phyloP scores from a whole-genome alignment of 169 alveolate species.

The Pseudocohnilembus persalinus region DNA sequence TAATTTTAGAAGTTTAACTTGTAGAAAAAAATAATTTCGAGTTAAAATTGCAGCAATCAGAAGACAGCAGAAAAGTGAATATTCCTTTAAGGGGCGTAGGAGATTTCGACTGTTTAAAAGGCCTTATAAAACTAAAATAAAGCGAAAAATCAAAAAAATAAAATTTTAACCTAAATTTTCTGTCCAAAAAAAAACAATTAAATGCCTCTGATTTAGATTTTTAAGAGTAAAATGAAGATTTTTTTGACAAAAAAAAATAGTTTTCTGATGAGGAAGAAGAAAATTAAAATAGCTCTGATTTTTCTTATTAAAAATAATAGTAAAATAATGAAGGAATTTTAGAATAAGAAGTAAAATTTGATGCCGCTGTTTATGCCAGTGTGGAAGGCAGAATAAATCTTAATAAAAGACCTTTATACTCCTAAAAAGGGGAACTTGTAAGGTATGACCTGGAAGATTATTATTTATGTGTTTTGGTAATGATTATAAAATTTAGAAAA shows the following conservation, averaged over 20 bases:
- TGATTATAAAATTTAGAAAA: neutral
- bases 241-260: too few relatives aligned
- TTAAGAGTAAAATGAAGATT: too few relatives aligned
- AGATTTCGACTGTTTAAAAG: conserved; percentile 34
- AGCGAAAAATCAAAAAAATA: conserved; percentile 22
- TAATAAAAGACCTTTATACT: conserved; percentile 31
- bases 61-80: neutral
- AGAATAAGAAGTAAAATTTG: conserved; percentile 20
- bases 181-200: too few relatives aligned
- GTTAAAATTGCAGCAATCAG: conserved; percentile 19
- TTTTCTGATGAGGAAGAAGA: too few relatives aligned
- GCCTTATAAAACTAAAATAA: conserved; percentile 27
- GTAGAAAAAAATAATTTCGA: conserved; percentile 10
- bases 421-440: conserved; percentile 27
- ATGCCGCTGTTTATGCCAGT: conserved; percentile 34
- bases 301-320: conserved; percentile 2
- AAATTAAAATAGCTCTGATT: too few relatives aligned
- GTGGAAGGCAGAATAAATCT: conserved; percentile 47
- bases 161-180: too few relatives aligned
- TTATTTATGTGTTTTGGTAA: conserved; percentile 1
- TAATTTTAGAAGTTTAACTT: conserved; percentile 27
- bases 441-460: conserved; percentile 13
- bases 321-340: conserved; percentile 21
- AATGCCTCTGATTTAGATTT: too few relatives aligned
- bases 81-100: conserved; percentile 38